phyloP scores from a whole-genome alignment of 176 grass and related monocot genomes.

The Bromus sterilis region DNA sequence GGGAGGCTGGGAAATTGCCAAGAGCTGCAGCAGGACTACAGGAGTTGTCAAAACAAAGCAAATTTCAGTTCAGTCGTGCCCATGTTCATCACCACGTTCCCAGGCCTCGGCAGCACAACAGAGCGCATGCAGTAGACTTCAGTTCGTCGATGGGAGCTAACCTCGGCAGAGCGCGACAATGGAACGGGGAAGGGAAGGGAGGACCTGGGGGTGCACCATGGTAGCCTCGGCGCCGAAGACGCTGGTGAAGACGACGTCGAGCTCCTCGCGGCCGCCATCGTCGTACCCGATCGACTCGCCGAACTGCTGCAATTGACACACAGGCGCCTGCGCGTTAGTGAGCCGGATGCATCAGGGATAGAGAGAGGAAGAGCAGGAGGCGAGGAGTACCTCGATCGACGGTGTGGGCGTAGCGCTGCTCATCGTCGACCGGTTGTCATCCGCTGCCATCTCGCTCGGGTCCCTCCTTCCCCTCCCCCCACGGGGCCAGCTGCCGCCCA shows the following conservation, averaged over 20 bases:
- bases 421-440: too few species aligned
- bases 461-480: too few species aligned
- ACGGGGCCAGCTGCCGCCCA: too few species aligned
- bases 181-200: background rate
- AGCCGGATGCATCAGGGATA: too few species aligned
- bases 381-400: too few species aligned
- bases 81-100: constrained; percentile 65
- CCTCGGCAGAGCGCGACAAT: background rate
- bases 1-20: constrained; percentile 70
- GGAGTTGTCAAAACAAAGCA: background rate
- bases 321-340: background rate
- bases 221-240: constrained; percentile 77
- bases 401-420: too few species aligned
- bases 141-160: background rate
- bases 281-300: constrained; percentile 83
- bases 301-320: constrained; percentile 54
- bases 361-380: background rate
- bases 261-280: constrained; percentile 61
- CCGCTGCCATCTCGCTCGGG: too few species aligned
- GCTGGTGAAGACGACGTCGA: constrained; percentile 66
- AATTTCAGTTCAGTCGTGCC: background rate
- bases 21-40: too few species aligned
- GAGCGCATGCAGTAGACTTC: constrained; percentile 46
- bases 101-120: constrained; percentile 82
- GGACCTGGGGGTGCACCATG: constrained; percentile 72